Evolutionary conservation across 495 filamentous ascomycete genomes (phyloP).

Genomic region (Penicillium macrosclerotiorum): DNA sequence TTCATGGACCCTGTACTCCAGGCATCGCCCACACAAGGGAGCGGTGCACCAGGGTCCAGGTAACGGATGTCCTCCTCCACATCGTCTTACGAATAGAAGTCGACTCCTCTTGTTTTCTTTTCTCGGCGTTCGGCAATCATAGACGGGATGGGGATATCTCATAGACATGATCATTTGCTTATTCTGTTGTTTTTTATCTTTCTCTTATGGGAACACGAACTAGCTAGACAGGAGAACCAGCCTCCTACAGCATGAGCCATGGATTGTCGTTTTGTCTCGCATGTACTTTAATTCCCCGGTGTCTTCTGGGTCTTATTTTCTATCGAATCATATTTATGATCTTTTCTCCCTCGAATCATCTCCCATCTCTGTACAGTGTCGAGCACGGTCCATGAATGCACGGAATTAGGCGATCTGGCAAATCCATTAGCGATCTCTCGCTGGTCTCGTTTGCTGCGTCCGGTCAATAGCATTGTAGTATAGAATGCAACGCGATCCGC

Average conservation of each 20-base stretch:
- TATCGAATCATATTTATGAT: not conserved
- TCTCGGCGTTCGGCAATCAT: conserved; percentile 24
- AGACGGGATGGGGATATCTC: conserved; percentile 16
- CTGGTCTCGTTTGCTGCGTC: not conserved
- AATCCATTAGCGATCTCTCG: too few species aligned
- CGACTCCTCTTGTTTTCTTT: not conserved
- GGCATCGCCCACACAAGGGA: not conserved
- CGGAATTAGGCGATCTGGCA: too few species aligned
- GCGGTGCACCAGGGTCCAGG: too few species aligned
- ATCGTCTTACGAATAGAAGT: conserved; percentile 1
- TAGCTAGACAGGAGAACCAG: conserved; percentile 9
- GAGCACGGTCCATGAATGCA: too few species aligned
- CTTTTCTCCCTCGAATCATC: not conserved
- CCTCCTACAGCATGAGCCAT: conserved; percentile 18
- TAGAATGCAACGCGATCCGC: conserved; percentile 7
- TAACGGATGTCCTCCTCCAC: not conserved
- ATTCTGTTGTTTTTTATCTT: conserved; percentile 12
- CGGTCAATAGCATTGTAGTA: conserved; percentile 1
- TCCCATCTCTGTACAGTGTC: too few species aligned
- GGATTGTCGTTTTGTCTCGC: conserved; percentile 6
- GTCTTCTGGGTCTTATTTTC: not conserved
- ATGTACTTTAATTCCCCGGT: conserved; percentile 9
- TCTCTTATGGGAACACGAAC: conserved; percentile 12
- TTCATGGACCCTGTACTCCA: not conserved
- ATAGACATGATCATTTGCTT: conserved; percentile 26